Percentiles rank a stretch among this genome's conserved stretches.
Evolutionary conservation across 2,329 filamentous ascomycete genomes (phyloP).

Genomic region (Ilyonectria destructans): DNA sequence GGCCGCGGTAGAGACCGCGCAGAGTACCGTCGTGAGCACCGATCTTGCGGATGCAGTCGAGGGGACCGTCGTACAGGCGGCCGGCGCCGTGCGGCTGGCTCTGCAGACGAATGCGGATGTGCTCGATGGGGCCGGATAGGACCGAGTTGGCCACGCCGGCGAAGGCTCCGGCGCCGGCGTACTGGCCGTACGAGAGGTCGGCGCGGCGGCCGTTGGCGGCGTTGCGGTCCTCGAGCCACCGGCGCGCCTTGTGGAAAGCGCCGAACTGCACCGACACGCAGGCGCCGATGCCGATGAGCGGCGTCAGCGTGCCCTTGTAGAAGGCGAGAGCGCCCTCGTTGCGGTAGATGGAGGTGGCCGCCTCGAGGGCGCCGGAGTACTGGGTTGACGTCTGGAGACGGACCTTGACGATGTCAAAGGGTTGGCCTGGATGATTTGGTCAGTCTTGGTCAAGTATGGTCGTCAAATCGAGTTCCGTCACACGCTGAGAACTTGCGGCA

Average conservation of each 20-base stretch:
- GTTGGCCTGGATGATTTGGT: conserved; percentile 69
- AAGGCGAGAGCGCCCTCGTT: conserved; percentile 93
- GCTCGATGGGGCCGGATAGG: conserved; percentile 94
- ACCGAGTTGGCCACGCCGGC: conserved; percentile 92
- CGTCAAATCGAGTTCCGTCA: background rate
- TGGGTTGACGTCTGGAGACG: conserved; percentile 90
- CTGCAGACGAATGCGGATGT: conserved; percentile 95
- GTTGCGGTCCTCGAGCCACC: conserved; percentile 87
- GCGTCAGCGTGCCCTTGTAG: conserved; percentile 98
- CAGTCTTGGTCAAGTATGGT: background rate
- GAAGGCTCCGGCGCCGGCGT: conserved; percentile 92
- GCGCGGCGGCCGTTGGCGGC: conserved; percentile 68
- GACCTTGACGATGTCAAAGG: conserved; percentile 96
- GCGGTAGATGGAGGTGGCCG: conserved; percentile 87
- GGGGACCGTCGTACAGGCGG: conserved; percentile 85
- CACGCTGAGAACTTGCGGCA: background rate
- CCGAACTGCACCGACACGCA: conserved; percentile 99
- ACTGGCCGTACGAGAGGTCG: conserved; percentile 84
- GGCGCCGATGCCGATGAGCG: conserved; percentile 94
- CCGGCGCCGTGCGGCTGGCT: conserved; percentile 92
- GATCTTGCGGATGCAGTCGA: conserved; percentile 93
- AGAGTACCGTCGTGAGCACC: conserved; percentile 75
- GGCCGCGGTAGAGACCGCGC: conserved; percentile 87
- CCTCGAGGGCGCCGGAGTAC: conserved; percentile 85
- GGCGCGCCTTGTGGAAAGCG: conserved; percentile 93